A percentile compares a stretch with the other conserved stretches of the same genome.
Evolutionary conservation across 495 filamentous ascomycete genomes (phyloP).

Genomic region (Durotheca rogersii): DNA sequence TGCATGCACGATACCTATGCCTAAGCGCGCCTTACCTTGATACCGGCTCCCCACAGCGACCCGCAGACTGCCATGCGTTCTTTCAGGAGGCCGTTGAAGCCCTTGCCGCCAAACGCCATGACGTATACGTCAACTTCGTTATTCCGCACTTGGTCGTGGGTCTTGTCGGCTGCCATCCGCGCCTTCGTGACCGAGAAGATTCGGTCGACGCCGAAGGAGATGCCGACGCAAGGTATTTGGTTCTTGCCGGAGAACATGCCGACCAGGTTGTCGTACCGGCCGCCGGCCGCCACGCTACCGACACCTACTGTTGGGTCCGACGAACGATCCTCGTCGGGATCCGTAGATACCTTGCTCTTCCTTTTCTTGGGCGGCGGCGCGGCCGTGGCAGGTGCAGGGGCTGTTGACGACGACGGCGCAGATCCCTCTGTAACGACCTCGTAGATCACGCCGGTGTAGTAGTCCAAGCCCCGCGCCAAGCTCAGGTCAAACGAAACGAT

Average conservation of each 20-base stretch:
- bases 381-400: slow-evolving; percentile 32
- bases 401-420: slow-evolving; percentile 59
- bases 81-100: slow-evolving; percentile 74
- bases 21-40: slow-evolving; percentile 73
- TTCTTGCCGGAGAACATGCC: slow-evolving; percentile 86
- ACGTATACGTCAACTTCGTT: slow-evolving; percentile 86
- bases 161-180: slow-evolving; percentile 62
- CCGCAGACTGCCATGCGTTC: slow-evolving; percentile 78
- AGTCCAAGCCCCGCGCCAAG: slow-evolving; percentile 84
- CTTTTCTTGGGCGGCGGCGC: slow-evolving; percentile 29
- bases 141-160: slow-evolving; percentile 44
- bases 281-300: slow-evolving; percentile 64
- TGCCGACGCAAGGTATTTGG: slow-evolving; percentile 88
- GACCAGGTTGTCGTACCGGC: slow-evolving; percentile 89
- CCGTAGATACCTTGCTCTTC: slow-evolving; percentile 51
- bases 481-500: slow-evolving; percentile 78
- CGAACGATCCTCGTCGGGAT: slow-evolving; percentile 11
- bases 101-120: slow-evolving; percentile 91
- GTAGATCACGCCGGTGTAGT: slow-evolving; percentile 94
- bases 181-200: slow-evolving; percentile 91
- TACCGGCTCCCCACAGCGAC: slow-evolving; percentile 72
- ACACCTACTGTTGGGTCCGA: slow-evolving; percentile 77
- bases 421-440: slow-evolving; percentile 87
- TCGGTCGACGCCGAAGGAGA: slow-evolving; percentile 92
- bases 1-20: too few relatives aligned